Conservation (phyloP, 768 basidiomycete species). For the Auricularia sp. region DNA sequence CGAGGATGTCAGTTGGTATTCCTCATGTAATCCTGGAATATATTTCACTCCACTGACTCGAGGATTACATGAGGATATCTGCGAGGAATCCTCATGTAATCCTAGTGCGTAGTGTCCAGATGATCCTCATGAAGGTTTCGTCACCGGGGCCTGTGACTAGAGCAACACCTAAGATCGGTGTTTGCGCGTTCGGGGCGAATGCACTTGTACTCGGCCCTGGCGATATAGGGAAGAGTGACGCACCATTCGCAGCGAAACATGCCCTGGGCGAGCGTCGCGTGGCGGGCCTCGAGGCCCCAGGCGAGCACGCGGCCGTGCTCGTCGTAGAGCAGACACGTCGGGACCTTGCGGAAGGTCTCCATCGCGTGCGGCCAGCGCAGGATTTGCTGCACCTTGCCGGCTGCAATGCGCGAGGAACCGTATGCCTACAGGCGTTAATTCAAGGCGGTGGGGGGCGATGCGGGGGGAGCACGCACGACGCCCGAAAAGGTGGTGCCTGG, state of each 20-base stretch:
- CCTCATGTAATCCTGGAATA: too few species aligned
- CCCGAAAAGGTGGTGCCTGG: conserved; percentile 82
- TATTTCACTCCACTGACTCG: too few species aligned
- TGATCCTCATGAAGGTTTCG: too few species aligned
- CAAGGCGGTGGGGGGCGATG: background rate
- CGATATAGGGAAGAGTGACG: conserved; percentile 1
- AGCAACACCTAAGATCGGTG: too few species aligned
- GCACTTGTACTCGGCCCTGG: conserved; percentile 6
- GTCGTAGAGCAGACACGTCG: conserved; percentile 79
- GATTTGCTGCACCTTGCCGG: conserved; percentile 75
- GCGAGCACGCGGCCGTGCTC: conserved; percentile 61
- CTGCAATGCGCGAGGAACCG: conserved; percentile 73
- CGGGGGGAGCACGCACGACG: conserved; percentile 43
- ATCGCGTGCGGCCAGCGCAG: conserved; percentile 77
- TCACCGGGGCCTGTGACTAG: too few species aligned
- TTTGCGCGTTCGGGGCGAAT: too few species aligned
- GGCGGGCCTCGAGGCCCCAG: conserved; percentile 86
- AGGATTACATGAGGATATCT: too few species aligned
- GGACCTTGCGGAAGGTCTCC: conserved; percentile 80
- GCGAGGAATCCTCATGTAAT: too few species aligned
- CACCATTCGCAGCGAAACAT: conserved; percentile 50
- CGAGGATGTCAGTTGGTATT: too few species aligned
- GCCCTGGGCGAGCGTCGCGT: conserved; percentile 57
- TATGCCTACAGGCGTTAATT: conserved; percentile 46
- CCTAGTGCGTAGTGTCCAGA: too few species aligned